Conservation (phyloP, 768 basidiomycete species). For the Trametopsis cervina region DNA sequence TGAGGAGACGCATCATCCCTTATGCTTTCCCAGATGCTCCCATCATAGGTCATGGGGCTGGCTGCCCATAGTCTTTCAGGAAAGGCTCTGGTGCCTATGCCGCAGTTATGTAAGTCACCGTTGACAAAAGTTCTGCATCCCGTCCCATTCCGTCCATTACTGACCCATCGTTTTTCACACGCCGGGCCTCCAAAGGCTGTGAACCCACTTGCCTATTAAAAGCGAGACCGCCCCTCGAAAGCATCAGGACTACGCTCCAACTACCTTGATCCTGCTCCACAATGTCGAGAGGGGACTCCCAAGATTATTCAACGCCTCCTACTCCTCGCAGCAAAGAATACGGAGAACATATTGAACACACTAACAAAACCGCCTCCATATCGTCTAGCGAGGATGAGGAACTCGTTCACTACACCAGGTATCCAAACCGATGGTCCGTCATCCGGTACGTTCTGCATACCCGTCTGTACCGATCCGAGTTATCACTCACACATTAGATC, state of each 20-base stretch:
- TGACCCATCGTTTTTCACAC: too few relatives aligned
- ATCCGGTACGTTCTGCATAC: slow-evolving; percentile 35
- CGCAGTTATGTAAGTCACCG: too few relatives aligned
- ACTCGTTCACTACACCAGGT: slow-evolving; percentile 27
- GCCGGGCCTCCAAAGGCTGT: background rate
- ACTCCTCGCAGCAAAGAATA: slow-evolving; percentile 1
- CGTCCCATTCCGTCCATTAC: background rate
- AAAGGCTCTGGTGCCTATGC: too few relatives aligned
- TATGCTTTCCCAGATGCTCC: too few relatives aligned
- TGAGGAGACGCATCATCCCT: too few relatives aligned
- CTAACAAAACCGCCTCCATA: background rate
- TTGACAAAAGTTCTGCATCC: too few relatives aligned
- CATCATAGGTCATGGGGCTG: too few relatives aligned
- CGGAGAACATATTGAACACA: slow-evolving; percentile 2
- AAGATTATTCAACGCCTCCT: background rate
- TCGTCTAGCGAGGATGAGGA: background rate
- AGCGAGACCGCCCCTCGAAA: background rate
- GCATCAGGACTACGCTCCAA: too few relatives aligned
- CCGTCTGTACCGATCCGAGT: background rate
- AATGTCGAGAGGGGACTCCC: background rate
- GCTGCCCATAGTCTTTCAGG: too few relatives aligned
- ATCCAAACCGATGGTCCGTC: slow-evolving; percentile 49
- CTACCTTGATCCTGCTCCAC: background rate
- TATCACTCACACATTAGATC: slow-evolving; percentile 2
- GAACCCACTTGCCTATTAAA: background rate